Conservation (phyloP, 176 grass and related monocot species). For the Musa beccarii region DNA sequence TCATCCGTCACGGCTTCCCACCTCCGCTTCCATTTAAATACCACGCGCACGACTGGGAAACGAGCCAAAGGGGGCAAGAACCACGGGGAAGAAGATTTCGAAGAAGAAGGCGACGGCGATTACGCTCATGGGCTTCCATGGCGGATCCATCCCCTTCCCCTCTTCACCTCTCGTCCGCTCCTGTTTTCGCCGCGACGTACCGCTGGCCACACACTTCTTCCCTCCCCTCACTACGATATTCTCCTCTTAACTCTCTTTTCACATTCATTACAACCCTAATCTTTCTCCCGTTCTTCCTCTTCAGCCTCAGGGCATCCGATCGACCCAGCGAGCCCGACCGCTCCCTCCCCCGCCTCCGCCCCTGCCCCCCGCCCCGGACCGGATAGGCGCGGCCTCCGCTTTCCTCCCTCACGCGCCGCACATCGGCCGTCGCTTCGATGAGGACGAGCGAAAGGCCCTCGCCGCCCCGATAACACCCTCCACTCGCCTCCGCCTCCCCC, state of each 20-base stretch:
- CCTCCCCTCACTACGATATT: too few species aligned
- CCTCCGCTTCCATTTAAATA: too few species aligned
- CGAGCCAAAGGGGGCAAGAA: background rate
- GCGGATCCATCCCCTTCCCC: slow-evolving; percentile 91
- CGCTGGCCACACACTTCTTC: too few species aligned
- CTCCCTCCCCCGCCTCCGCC: background rate
- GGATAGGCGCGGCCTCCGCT: slow-evolving; percentile 15
- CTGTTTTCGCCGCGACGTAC: too few species aligned
- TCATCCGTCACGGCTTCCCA: too few species aligned
- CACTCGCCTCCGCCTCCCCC: slow-evolving; percentile 15
- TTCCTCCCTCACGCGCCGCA: slow-evolving; percentile 38
- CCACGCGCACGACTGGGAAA: background rate
- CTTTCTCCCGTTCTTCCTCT: background rate
- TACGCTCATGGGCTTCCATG: slow-evolving; percentile 96
- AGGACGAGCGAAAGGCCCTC: slow-evolving; percentile 85
- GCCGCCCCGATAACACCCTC: background rate
- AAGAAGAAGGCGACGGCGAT: slow-evolving; percentile 45
- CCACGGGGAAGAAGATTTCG: background rate
- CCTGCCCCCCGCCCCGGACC: slow-evolving; percentile 11
- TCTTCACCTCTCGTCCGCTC: slow-evolving; percentile 34
- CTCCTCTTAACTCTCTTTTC: too few species aligned
- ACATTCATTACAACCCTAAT: background rate
- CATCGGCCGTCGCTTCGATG: slow-evolving; percentile 88
- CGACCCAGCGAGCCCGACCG: background rate
- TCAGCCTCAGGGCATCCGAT: background rate